Evolutionary conservation across 768 basidiomycete genomes (phyloP), one percentile per base, ranked within the genome.

Genomic region (Coprinopsis strossmayeri): DNA sequence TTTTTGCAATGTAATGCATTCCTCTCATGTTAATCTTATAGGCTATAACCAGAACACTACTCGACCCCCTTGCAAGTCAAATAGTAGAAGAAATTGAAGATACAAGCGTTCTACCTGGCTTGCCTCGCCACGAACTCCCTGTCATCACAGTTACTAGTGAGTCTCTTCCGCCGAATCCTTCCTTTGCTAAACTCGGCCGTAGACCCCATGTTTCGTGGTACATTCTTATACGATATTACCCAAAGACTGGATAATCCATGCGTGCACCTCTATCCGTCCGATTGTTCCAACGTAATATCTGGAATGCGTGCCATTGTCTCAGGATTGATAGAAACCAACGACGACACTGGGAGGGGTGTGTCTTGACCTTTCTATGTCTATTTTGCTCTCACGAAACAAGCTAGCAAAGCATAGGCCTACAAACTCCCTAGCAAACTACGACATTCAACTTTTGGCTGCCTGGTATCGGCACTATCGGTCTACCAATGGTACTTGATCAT

Each of bases 121-220:
- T 83, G n/a, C 82, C 83, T 0, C 74, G 74, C 41, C 53, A 69
- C 3, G 84, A 87, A 55, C 58, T 87, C 4, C 82, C 84, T 2
- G 74, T 79, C 3, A 67, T 84, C 43, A 68, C 74, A 0, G 67
- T 87, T 25, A 71, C 74, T 44, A 74, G 83, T 83, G 54, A 30
- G 75, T 55, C 18, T 20, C 27, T 43, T 9, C 27, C n/a, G n/a
- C n/a, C n/a, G n/a, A n/a, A n/a, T n/a, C n/a, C n/a, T n/a, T n/a
- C 34, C 23, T 51, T 11, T 42, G 3, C 24, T 23, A 11, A 52
- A 39, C 30, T n/a, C 39, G 15, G 25, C 34, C 20, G 5, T 50
- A 73, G 77, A 74, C 46, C 67, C 73, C 15, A 66, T 73, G 1
- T 66, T 71, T 15, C 72, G 74, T 15, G 66, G 72, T 2, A 61